These are phyloP conservation scores for Heterobasidion occidentale DNA, from an alignment of 1,284 basidiomycete species.

Conservation along the genomic window DNA sequence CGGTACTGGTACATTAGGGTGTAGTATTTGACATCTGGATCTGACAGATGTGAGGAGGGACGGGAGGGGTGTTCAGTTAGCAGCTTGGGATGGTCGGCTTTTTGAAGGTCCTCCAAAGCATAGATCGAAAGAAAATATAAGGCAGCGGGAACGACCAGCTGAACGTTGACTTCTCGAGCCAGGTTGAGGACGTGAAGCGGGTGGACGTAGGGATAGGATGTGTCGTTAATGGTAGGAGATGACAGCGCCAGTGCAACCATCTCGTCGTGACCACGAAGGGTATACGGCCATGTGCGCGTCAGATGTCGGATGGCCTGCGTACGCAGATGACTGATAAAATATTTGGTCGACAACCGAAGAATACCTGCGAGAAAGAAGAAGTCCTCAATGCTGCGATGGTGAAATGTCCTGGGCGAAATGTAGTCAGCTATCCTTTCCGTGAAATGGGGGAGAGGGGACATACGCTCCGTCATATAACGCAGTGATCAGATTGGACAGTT, in stretches of 20 bases:
- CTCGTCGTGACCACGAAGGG: slow-evolving; percentile 45
- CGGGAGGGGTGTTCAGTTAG: slow-evolving; percentile 39
- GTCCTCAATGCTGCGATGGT: slow-evolving; percentile 34
- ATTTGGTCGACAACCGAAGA: slow-evolving; percentile 50
- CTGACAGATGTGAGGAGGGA: slow-evolving; percentile 35
- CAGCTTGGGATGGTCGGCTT: slow-evolving; percentile 48
- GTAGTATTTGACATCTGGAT: slow-evolving; percentile 38
- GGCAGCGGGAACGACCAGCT: slow-evolving; percentile 40
- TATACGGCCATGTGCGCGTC: slow-evolving; percentile 42
- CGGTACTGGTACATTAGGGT: slow-evolving; percentile 54
- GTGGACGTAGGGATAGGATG: slow-evolving; percentile 51
- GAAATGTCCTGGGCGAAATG: slow-evolving; percentile 22
- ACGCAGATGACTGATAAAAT: slow-evolving; percentile 43
- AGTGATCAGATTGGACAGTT: slow-evolving; percentile 44
- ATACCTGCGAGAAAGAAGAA: slow-evolving; percentile 48
- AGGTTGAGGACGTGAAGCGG: slow-evolving; percentile 54
- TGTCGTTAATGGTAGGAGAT: slow-evolving; percentile 31
- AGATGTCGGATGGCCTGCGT: slow-evolving; percentile 40
- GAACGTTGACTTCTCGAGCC: slow-evolving; percentile 43
- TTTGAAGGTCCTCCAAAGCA: slow-evolving; percentile 38
- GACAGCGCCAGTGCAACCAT: slow-evolving; percentile 45
- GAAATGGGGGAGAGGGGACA: slow-evolving; percentile 19
- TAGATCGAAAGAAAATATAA: slow-evolving; percentile 56
- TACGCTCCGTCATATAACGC: slow-evolving; percentile 53
- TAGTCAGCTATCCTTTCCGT: not conserved